phyloP scores from a whole-genome alignment of 768 basidiomycete species.

The Lactarius evosmus region DNA sequence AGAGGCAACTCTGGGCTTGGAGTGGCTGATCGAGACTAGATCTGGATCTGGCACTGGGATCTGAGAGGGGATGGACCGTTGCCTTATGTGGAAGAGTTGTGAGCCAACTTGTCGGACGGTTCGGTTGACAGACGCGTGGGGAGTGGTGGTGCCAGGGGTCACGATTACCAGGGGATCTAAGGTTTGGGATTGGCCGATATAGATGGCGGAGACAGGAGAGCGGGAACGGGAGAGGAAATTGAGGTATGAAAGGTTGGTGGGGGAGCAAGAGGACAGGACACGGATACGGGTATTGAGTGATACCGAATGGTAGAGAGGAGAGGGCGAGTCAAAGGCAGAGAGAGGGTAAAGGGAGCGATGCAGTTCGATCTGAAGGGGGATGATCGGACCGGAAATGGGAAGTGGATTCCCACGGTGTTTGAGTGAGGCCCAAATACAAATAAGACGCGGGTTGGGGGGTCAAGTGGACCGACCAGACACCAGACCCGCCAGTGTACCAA shows the following conservation, averaged over 20 bases:
- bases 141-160: slow-evolving; percentile 8
- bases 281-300: not conserved
- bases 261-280: not conserved
- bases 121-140: slow-evolving; percentile 4
- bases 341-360: not conserved
- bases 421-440: slow-evolving; percentile 10
- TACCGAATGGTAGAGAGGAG: not conserved
- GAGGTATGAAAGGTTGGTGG: not conserved
- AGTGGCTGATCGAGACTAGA: slow-evolving; percentile 11
- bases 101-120: slow-evolving; percentile 8
- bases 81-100: not conserved
- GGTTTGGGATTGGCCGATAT: not conserved
- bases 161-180: not conserved
- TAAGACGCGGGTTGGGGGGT: slow-evolving; percentile 2
- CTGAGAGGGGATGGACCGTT: not conserved
- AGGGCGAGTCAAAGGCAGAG: not conserved
- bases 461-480: not conserved
- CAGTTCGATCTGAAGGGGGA: slow-evolving; percentile 1
- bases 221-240: not conserved
- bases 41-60: slow-evolving; percentile 15
- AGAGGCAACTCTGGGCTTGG: not conserved
- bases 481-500: not conserved
- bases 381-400: slow-evolving; percentile 1
- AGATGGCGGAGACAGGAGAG: not conserved
- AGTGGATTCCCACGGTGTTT: not conserved